Percentiles rank a stretch among this genome's conserved stretches.
Evolutionary conservation across 208 protist species (phyloP).

Genomic region (Kentomonas sorsogonicus): DNA sequence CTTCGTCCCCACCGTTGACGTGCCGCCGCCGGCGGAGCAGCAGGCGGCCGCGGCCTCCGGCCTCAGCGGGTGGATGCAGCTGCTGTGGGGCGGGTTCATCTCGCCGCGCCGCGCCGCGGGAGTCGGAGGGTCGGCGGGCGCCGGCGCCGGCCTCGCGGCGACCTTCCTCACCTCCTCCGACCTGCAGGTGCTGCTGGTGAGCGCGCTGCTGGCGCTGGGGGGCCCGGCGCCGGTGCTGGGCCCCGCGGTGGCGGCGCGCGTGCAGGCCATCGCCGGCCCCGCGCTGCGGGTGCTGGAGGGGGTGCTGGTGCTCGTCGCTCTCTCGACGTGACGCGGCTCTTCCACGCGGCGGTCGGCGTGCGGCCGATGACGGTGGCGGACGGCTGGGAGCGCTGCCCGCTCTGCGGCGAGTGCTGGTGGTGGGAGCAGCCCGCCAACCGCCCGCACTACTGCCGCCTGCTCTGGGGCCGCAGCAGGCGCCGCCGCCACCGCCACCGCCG

Average conservation of each 20-base stretch:
- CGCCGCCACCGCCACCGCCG: too few species aligned
- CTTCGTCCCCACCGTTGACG: constrained; percentile 4
- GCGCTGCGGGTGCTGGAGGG: constrained; percentile 26
- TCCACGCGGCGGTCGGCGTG: constrained; percentile 59
- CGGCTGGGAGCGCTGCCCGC: constrained; percentile 51
- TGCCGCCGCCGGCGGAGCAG: neutral
- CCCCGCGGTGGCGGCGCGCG: neutral
- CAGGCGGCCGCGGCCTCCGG: neutral
- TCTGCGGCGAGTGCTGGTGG: constrained; percentile 47
- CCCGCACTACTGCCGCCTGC: constrained; percentile 20
- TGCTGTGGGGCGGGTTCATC: neutral
- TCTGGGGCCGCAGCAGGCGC: too few species aligned
- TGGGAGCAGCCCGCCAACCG: constrained; percentile 12
- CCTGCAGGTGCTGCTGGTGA: constrained; percentile 13
- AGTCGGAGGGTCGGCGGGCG: constrained; percentile 12
- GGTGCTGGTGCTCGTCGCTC: constrained; percentile 28
- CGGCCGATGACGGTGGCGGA: constrained; percentile 49
- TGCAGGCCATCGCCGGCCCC: constrained; percentile 22
- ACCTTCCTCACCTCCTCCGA: constrained; percentile 20
- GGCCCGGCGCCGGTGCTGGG: neutral
- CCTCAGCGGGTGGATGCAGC: neutral
- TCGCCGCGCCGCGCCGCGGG: constrained; percentile 3
- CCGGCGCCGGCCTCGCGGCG: neutral
- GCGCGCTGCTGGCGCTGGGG: neutral
- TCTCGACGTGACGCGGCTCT: constrained; percentile 50